These are phyloP conservation scores for Macrophomina phaseolina DNA, from an alignment of 2,329 filamentous ascomycete genomes.

Conservation along the genomic window DNA sequence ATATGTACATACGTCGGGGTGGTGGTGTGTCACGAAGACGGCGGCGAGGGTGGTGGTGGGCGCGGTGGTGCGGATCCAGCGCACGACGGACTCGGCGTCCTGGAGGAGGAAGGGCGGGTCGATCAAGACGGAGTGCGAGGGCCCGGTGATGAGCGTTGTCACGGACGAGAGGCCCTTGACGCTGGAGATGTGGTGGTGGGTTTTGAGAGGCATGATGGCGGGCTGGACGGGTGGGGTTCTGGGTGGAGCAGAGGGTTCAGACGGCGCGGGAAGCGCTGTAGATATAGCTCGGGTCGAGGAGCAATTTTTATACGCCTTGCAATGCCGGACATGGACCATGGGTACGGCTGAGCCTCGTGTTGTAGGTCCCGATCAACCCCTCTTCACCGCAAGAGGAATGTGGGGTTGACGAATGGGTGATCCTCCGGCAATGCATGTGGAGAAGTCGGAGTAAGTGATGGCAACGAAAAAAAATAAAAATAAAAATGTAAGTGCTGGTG, in stretches of 20 bases:
- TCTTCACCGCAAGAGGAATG: background rate
- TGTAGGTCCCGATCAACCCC: background rate
- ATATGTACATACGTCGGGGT: slow-evolving; percentile 34
- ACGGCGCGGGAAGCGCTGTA: no score
- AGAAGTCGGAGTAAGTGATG: no score
- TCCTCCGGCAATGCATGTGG: background rate
- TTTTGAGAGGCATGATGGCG: slow-evolving; percentile 12
- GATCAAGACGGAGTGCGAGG: slow-evolving; percentile 32
- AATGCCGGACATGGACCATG: background rate
- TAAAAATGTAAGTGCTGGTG: no score
- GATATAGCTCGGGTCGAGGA: background rate
- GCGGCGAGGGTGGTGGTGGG: slow-evolving; percentile 34
- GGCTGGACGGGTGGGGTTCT: no score
- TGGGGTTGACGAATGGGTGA: background rate
- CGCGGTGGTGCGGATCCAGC: slow-evolving; percentile 37
- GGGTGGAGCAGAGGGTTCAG: background rate
- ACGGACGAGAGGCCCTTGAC: slow-evolving; percentile 39
- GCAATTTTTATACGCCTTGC: background rate
- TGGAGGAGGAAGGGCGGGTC: slow-evolving; percentile 43
- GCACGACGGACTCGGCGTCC: slow-evolving; percentile 38
- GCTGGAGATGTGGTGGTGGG: slow-evolving; percentile 27
- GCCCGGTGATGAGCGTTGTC: slow-evolving; percentile 36
- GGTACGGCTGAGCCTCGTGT: background rate
- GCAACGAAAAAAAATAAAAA: no score
- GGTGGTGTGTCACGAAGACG: slow-evolving; percentile 44